Percentiles rank a stretch among this genome's conserved stretches.
phyloP scores from a whole-genome alignment of 2,329 filamentous ascomycete genomes.

The Trichoderma sp. region DNA sequence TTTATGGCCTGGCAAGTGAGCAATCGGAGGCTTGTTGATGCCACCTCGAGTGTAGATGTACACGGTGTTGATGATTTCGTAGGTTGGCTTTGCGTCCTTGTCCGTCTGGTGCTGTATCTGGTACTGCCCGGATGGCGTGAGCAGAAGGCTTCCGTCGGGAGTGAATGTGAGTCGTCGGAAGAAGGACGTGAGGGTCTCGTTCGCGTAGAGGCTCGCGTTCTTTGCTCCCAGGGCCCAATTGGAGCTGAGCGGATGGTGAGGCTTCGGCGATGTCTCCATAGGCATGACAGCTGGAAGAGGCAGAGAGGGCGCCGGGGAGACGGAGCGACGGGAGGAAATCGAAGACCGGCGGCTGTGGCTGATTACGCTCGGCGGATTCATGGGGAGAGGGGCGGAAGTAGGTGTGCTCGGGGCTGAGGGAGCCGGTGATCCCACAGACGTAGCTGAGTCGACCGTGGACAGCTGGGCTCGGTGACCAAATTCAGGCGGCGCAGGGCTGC shows the following conservation, averaged over 20 bases:
- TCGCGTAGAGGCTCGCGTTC: conserved; percentile 90
- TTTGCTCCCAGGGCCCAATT: conserved; percentile 65
- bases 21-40: conserved; percentile 93
- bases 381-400: conserved; percentile 82
- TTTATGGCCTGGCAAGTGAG: conserved; percentile 94
- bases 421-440: conserved; percentile 74
- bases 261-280: conserved; percentile 83
- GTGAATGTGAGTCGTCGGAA: conserved; percentile 93
- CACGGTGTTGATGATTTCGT: conserved; percentile 93
- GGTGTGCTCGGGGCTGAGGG: conserved; percentile 94
- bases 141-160: conserved; percentile 88
- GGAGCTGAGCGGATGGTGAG: conserved; percentile 57
- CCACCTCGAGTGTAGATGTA: conserved; percentile 97
- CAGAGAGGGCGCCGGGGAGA: conserved; percentile 89
- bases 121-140: conserved; percentile 95
- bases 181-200: conserved; percentile 95
- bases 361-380: conserved; percentile 90
- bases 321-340: conserved; percentile 84
- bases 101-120: conserved; percentile 72
- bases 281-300: conserved; percentile 95
- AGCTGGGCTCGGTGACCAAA: conserved; percentile 68
- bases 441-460: conserved; percentile 54
- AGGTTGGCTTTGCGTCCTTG: conserved; percentile 70
- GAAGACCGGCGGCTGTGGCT: conserved; percentile 94
- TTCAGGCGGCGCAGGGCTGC: conserved; percentile 88